Evolutionary conservation across 139 green algal genomes (phyloP).

Genomic region (Coelastrella sp.): DNA sequence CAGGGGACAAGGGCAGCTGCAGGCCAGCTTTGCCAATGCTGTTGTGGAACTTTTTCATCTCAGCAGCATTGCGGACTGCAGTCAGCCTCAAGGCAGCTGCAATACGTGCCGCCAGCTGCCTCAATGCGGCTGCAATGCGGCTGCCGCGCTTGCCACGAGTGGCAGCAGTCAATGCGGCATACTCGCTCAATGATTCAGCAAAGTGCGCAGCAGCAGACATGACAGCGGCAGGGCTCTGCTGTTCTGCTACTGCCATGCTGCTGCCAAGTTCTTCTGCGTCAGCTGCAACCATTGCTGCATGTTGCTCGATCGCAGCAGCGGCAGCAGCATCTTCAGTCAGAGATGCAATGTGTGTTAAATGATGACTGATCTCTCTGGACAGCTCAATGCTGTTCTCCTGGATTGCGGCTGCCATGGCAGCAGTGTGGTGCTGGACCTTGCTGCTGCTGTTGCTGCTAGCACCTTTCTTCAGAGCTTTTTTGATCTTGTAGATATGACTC

Average conservation of each 20-base stretch:
- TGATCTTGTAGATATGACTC: neutral
- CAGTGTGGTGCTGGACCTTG: neutral
- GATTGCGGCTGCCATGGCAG: slow-evolving; percentile 7
- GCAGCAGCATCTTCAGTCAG: neutral
- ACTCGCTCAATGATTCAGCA: neutral
- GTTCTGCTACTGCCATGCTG: neutral
- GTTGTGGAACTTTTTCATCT: neutral
- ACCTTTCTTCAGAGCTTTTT: neutral
- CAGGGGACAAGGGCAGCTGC: neutral
- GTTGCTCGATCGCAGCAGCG: neutral
- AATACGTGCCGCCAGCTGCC: neutral
- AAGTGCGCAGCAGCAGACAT: neutral
- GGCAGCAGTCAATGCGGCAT: neutral
- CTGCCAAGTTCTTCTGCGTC: neutral
- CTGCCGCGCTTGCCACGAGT: neutral
- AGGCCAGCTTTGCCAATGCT: neutral
- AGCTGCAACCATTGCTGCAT: neutral
- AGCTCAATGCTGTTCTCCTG: neutral
- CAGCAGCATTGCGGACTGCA: neutral
- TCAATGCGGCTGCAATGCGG: neutral
- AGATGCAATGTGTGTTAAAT: neutral
- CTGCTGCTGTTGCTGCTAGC: neutral
- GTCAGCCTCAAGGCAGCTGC: neutral
- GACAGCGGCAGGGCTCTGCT: neutral
- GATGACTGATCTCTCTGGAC: neutral